Conservation (phyloP, 148 eudicot species). For the Rhododendron williamsianum region DNA sequence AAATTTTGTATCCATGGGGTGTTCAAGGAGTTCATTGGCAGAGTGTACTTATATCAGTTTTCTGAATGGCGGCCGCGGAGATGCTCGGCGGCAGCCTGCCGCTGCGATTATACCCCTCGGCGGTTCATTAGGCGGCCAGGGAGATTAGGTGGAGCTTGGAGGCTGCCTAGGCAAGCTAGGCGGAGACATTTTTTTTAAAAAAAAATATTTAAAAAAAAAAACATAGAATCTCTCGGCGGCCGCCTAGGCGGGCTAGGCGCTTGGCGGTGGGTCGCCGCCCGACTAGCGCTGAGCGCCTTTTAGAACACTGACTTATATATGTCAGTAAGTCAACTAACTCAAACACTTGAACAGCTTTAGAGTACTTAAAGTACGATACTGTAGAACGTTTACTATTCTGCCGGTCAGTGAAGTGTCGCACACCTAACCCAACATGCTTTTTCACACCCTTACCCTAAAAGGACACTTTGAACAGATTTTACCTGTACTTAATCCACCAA, state of each 20-base stretch:
- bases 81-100: no score
- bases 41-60: background rate
- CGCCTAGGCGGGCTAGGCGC: no score
- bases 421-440: background rate
- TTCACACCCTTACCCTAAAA: slow-evolving; percentile 5
- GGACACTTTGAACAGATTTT: background rate
- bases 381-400: background rate
- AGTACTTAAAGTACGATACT: background rate
- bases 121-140: no score
- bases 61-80: no score
- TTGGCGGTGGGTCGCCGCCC: no score
- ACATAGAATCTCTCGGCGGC: no score
- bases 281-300: no score
- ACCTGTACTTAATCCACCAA: background rate
- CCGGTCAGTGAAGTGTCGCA: background rate
- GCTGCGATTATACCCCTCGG: no score
- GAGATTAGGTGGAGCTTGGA: no score
- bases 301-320: background rate
- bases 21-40: background rate
- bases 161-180: no score
- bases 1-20: background rate
- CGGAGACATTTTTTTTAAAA: no score
- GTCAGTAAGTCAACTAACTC: background rate
- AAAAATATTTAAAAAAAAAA: no score
- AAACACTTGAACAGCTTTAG: background rate